Evolutionary conservation across 208 protist species (phyloP), one percentile per base, ranked within the genome.

Genomic region (Leishmania amazonensis): DNA sequence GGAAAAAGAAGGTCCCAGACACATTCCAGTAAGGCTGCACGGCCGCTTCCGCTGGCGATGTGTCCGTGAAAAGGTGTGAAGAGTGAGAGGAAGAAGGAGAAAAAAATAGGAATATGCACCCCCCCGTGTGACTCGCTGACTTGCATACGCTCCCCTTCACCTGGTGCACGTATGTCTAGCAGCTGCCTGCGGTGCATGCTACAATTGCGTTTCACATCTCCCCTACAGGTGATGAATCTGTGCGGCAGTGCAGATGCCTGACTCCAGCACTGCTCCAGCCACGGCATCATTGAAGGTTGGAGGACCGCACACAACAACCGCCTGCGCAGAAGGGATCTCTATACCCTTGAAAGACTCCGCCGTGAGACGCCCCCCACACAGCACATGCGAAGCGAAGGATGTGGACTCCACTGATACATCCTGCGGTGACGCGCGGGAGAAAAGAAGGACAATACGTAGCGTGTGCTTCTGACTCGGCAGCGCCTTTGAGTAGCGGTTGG

Each of bases 241-340:
- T 9, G 88, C 75, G 3, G 51, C 28, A 21, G 51, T 73, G 75
- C 91, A 94, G 19, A 95, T 54, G 35, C 75, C 80, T 17, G 81
- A 81, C 45, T 89, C 75, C 58, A 90, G 53, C 35, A 94, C 80
- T 0, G 73, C 67, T 21, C 74, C 64, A 9, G 75, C 53, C 13
- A 91, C 68, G 19, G 78, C 79, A 38, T 83, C 74, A 24, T 86
- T 86, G 84, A 96, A 95, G 6, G 65, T 74, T 1, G 86, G 86
- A 45, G 93, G 90, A 5, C 93, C 93, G 54, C 93, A 95, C 4
- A 96, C 67, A 17, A 95, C 87, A 17, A 67, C 82, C 4, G 88
- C 87, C 40, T 90, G 76, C 3, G 80, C 73, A 19, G 78, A 24
- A 8, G 79, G 51, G 24, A 88, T 31, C 2, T 70, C 3, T 54